phyloP scores from a whole-genome alignment of 1,284 basidiomycete species.

The Cutaneotrichosporon spelunceum region DNA sequence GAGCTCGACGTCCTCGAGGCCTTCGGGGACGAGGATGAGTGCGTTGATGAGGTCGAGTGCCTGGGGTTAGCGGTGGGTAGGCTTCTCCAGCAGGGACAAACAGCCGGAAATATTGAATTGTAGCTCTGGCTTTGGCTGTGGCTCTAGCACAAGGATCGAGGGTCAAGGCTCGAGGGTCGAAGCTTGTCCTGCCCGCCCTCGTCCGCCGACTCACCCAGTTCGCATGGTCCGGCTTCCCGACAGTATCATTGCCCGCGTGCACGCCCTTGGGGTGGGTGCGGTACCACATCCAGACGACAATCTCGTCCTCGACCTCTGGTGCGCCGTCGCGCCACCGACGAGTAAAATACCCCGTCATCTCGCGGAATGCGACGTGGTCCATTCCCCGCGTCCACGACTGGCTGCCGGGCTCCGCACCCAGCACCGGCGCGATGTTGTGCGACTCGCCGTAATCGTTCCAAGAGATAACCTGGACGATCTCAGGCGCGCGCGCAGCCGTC shows the following conservation, averaged over 20 bases:
- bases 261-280: constrained; percentile 35
- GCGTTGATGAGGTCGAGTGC: constrained; percentile 49
- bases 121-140: background rate
- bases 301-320: constrained; percentile 18
- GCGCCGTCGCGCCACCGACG: constrained; percentile 33
- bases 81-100: no score
- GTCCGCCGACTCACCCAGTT: constrained; percentile 39
- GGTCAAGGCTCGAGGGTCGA: no score
- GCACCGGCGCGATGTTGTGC: constrained; percentile 47
- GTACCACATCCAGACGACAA: constrained; percentile 44
- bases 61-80: constrained; percentile 30
- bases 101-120: no score
- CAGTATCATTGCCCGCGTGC: constrained; percentile 26
- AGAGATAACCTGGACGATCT: constrained; percentile 49
- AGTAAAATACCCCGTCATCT: constrained; percentile 42
- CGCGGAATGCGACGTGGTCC: constrained; percentile 47
- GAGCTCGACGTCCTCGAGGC: constrained; percentile 17
- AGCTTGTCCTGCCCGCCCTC: no score
- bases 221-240: constrained; percentile 39
- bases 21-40: constrained; percentile 27
- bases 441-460: constrained; percentile 53
- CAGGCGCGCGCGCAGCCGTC: constrained; percentile 28
- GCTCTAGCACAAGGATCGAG: no score
- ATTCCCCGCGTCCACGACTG: constrained; percentile 46
- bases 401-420: constrained; percentile 47